phyloP scores from a whole-genome alignment of 139 green algal species.

The Chloropicon primus region DNA sequence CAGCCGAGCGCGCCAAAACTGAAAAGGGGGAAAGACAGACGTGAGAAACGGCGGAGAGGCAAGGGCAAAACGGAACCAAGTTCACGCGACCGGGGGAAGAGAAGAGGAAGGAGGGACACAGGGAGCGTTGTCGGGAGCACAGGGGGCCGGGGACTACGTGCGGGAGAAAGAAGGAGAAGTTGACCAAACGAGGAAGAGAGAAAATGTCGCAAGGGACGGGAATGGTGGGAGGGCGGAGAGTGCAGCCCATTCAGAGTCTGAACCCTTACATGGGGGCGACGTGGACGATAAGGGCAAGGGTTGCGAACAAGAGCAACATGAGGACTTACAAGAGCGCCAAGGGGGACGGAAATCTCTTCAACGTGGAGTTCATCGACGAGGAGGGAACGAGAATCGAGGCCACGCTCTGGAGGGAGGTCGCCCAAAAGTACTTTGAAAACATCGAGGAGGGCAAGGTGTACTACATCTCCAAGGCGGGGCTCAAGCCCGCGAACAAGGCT shows the following conservation, averaged over 20 bases:
- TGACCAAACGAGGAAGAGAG: background rate
- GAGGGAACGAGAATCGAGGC: constrained; percentile 3
- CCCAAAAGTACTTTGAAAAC: background rate
- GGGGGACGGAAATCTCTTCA: constrained; percentile 20
- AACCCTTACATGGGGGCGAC: constrained; percentile 18
- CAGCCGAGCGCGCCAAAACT: no score
- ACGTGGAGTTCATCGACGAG: constrained; percentile 19
- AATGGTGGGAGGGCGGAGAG: constrained; percentile 1
- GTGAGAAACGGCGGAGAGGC: no score
- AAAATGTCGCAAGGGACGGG: background rate
- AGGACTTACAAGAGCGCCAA: constrained; percentile 15
- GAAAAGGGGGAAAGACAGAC: no score
- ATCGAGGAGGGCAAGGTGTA: background rate
- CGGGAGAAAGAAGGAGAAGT: background rate
- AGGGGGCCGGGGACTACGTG: background rate
- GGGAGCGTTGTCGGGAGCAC: background rate
- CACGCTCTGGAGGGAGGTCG: background rate
- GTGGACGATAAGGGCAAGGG: constrained; percentile 18
- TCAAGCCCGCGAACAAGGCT: background rate
- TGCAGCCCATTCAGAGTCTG: constrained; percentile 11
- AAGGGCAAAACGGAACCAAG: no score
- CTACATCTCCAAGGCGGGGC: background rate
- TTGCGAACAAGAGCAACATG: constrained; percentile 18
- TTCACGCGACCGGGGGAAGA: no score
- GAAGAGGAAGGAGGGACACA: no score